Base-by-base conservation (phyloP, 345 rosid species). In the Eucalyptus curtisii region DNA sequence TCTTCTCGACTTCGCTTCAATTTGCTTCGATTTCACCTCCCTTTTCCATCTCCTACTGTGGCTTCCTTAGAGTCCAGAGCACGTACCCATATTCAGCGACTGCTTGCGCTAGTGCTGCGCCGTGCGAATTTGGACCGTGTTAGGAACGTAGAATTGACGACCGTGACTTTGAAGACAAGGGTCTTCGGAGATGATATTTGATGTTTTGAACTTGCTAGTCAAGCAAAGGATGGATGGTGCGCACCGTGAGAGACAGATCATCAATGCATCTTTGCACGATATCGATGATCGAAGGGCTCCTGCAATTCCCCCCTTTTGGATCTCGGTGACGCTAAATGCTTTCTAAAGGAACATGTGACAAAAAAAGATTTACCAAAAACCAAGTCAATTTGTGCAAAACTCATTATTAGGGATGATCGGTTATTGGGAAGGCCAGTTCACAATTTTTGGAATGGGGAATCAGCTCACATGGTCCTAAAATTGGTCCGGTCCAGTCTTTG, bases 401-500 rank as follows among this genome's bases (percentile, higher is more conserved):
- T 76, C 27, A 20, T 76, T 76, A 55, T 55, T 24, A 24, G 6
- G 13, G 13, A 12, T 55, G 30, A 55, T 24, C 6, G 6, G 61
- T 55, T 55, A 9, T 24, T 0, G 1, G 7, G 13, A 9, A 25
- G 6, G 30, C 0, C 3, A 55, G 0, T 22, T 24, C 30, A 24
- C 61, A 55, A 68, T 37, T 55, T 25, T 25, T 22, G 30, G 30
- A 55, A 55, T 55, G 30, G 61, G 13, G 30, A 55, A 55, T 24
- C 0, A 30, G 13, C 13, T 22, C 61, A 24, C 61, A 22, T 24
- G 30, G 61, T 25, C 30, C 13, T 55, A 25, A 25, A 24, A 55
- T 3, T 0, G 1, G 30, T 22, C 6, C 4, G 3, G 1, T 55
- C 61, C 3, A 2, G 3, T 55, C 10, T 10, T 22, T 0, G 59